phyloP scores from a whole-genome alignment of 1,139 yeast genomes.

The Zhuliangozyma blackwelliae region DNA sequence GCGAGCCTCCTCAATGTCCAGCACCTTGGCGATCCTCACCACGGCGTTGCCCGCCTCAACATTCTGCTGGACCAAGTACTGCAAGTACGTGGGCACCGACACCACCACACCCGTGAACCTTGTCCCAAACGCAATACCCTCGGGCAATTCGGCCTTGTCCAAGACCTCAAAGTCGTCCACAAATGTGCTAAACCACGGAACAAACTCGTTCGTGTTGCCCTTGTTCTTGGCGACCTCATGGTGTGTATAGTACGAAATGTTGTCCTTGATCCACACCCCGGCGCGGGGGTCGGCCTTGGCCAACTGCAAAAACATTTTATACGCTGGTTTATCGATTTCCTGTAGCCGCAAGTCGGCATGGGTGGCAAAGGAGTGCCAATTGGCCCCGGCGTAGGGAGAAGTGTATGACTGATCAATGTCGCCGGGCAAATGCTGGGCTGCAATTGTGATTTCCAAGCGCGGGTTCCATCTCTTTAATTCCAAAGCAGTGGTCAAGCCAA shows the following conservation, averaged over 20 bases:
- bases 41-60: slow-evolving; percentile 32
- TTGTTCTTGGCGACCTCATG: slow-evolving; percentile 6
- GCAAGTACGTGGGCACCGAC: slow-evolving; percentile 46
- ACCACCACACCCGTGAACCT: slow-evolving; percentile 46
- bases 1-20: slow-evolving; percentile 25
- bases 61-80: slow-evolving; percentile 39
- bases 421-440: slow-evolving; percentile 36
- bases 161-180: slow-evolving; percentile 32
- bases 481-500: slow-evolving; percentile 38
- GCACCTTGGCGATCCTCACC: slow-evolving; percentile 23
- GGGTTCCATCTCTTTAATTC: slow-evolving; percentile 21
- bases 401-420: slow-evolving; percentile 33
- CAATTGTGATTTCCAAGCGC: slow-evolving; percentile 22
- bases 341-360: slow-evolving; percentile 29
- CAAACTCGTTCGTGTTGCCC: slow-evolving; percentile 12
- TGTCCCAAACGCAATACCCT: slow-evolving; percentile 33
- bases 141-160: slow-evolving; percentile 24
- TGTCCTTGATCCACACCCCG: slow-evolving; percentile 39
- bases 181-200: slow-evolving; percentile 45
- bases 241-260: slow-evolving; percentile 26
- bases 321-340: slow-evolving; percentile 36
- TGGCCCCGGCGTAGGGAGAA: slow-evolving; percentile 44
- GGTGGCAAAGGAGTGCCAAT: slow-evolving; percentile 44
- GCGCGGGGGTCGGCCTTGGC: slow-evolving; percentile 39
- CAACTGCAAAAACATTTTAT: slow-evolving; percentile 33